A percentile compares a stretch with the other conserved stretches of the same genome.
phyloP scores from a whole-genome alignment of 371 early-diverging fungal genomes.

The Mucor mucedo region DNA sequence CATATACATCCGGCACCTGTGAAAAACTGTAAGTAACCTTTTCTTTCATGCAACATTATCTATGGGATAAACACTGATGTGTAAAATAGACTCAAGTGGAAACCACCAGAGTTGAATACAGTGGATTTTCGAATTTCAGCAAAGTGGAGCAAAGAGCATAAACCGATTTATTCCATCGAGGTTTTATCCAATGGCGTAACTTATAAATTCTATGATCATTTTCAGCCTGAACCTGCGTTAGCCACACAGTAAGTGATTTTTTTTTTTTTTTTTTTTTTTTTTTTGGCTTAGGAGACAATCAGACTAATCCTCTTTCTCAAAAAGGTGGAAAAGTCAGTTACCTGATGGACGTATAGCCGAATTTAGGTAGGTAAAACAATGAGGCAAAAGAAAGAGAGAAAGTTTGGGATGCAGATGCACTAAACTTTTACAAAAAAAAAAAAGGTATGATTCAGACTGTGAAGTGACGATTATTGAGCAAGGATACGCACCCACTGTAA shows the following conservation, averaged over 20 bases:
- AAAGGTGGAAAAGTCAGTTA: constrained; percentile 67
- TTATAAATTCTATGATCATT: constrained; percentile 66
- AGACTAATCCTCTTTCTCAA: not conserved
- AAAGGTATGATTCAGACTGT: constrained; percentile 62
- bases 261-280: not conserved
- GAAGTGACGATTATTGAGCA: constrained; percentile 65
- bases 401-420: not conserved
- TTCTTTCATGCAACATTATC: not conserved
- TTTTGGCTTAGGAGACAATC: not conserved
- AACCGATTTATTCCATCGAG: constrained; percentile 66
- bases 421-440: not conserved
- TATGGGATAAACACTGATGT: not conserved
- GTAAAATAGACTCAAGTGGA: constrained; percentile 84
- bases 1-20: constrained; percentile 75
- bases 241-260: constrained; percentile 52
- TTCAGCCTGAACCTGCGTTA: constrained; percentile 64
- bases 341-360: constrained; percentile 71
- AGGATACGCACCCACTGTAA: constrained; percentile 61
- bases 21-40: constrained; percentile 57
- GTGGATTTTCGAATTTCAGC: constrained; percentile 81
- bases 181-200: constrained; percentile 58
- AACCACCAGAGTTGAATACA: constrained; percentile 83
- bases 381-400: not conserved
- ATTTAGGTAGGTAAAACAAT: constrained; percentile 48
- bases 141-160: constrained; percentile 64